Conservation (phyloP, 1,284 basidiomycete genomes). For the Meira miltonrushii region DNA sequence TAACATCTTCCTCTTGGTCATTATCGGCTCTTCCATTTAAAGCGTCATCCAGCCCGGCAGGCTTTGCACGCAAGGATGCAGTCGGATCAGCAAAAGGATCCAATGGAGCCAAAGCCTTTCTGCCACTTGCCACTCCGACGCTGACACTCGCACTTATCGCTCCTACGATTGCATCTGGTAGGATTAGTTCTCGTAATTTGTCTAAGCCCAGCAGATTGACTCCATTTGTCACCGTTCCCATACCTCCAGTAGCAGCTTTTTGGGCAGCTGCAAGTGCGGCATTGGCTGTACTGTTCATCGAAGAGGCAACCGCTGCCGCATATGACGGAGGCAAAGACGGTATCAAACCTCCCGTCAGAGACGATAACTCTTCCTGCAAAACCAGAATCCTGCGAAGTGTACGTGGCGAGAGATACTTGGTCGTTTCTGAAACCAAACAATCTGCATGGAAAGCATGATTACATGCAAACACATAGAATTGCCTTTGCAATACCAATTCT, state of each 20-base stretch:
- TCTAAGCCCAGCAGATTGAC: conserved; percentile 27
- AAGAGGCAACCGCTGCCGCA: background rate
- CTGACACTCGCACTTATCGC: conserved; percentile 44
- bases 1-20: background rate
- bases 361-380: conserved; percentile 31
- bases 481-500: conserved; percentile 70
- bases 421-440: conserved; percentile 46
- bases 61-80: conserved; percentile 4
- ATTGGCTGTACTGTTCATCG: conserved; percentile 7
- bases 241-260: conserved; percentile 1
- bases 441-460: conserved; percentile 67
- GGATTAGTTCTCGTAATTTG: conserved; percentile 16
- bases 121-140: conserved; percentile 37
- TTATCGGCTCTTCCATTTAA: background rate
- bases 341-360: conserved; percentile 17
- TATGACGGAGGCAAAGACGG: conserved; percentile 19
- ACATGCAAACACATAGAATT: conserved; percentile 98
- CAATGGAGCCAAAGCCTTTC: conserved; percentile 37
- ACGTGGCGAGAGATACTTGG: conserved; percentile 39
- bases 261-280: conserved; percentile 2
- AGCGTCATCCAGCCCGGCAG: background rate
- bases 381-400: conserved; percentile 42
- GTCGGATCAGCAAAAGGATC: conserved; percentile 39
- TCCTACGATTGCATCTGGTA: conserved; percentile 47
- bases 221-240: background rate